These are phyloP conservation scores for Holtermannia corniformis DNA, from an alignment of 768 basidiomycete species.

Conservation along the genomic window DNA sequence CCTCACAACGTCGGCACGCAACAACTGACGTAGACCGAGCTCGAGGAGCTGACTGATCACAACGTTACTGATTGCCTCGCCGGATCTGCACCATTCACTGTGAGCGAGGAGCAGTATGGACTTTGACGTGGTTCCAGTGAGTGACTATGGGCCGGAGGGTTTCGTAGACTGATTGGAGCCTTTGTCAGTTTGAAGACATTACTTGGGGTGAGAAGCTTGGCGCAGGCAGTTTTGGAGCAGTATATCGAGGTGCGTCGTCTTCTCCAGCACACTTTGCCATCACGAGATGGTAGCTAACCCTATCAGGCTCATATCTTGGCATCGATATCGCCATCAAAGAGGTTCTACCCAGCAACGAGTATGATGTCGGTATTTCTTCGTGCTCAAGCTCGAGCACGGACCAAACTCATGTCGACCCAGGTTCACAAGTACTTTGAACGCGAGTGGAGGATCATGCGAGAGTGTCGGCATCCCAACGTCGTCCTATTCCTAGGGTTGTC, in stretches of 20 bases:
- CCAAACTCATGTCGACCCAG: constrained; percentile 9
- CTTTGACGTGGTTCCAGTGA: constrained; percentile 33
- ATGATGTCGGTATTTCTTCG: constrained; percentile 51
- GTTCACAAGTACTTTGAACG: constrained; percentile 86
- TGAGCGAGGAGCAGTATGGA: constrained; percentile 12
- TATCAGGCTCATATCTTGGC: constrained; percentile 73
- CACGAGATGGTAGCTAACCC: background rate
- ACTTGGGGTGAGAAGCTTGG: constrained; percentile 34
- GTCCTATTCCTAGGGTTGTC: constrained; percentile 73
- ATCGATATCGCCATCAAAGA: constrained; percentile 96
- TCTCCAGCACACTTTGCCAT: background rate
- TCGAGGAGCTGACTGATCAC: too few relatives aligned
- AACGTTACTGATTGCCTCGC: too few relatives aligned
- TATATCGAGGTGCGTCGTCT: constrained; percentile 31
- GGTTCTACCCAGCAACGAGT: constrained; percentile 79
- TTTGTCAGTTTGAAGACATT: constrained; percentile 31
- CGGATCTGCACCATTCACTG: too few relatives aligned
- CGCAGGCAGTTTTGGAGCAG: constrained; percentile 36
- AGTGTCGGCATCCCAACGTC: constrained; percentile 84
- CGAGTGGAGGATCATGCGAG: constrained; percentile 95
- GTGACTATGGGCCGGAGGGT: constrained; percentile 1
- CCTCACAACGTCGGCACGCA: too few relatives aligned
- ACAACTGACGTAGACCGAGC: too few relatives aligned
- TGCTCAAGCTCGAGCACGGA: background rate
- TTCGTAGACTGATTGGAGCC: background rate